A percentile compares a stretch with the other conserved stretches of the same genome.
Evolutionary conservation across 2,329 filamentous ascomycete genomes (phyloP).

Genomic region (Fusarium gaditjirri): DNA sequence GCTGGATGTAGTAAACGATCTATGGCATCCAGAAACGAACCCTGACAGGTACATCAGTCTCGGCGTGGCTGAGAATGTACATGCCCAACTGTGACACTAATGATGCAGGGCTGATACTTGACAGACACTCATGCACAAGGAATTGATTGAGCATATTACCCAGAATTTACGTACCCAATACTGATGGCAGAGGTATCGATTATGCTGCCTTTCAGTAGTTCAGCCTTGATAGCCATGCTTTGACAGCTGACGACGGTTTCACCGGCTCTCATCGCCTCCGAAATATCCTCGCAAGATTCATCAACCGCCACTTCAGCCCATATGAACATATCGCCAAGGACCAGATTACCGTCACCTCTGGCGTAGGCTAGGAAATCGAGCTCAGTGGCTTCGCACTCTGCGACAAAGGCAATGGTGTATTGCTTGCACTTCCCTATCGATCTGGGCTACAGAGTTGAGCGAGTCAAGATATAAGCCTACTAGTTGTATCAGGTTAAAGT

Average conservation of each 20-base stretch:
- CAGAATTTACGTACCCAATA: fast-evolving
- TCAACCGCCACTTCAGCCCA: background rate
- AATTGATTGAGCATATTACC: background rate
- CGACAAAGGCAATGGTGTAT: background rate
- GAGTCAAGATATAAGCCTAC: fast-evolving
- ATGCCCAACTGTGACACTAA: fast-evolving
- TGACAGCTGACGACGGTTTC: background rate
- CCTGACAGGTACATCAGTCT: background rate
- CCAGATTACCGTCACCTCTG: background rate
- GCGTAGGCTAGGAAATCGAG: background rate
- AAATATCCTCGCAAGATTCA: background rate
- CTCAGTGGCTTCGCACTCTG: background rate
- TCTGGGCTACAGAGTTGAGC: background rate
- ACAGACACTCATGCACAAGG: background rate
- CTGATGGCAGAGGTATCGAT: fast-evolving
- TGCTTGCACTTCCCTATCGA: background rate
- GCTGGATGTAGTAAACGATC: background rate
- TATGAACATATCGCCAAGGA: background rate
- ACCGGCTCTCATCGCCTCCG: background rate
- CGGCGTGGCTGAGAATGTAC: background rate
- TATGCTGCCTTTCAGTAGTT: background rate
- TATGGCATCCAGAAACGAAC: background rate
- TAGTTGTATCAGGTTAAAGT: fast-evolving
- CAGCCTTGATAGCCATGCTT: background rate
- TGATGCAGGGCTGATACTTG: fast-evolving